Base-by-base conservation (phyloP, 2,329 filamentous ascomycete genomes). In the Pseudogymnoascus pannorum region DNA sequence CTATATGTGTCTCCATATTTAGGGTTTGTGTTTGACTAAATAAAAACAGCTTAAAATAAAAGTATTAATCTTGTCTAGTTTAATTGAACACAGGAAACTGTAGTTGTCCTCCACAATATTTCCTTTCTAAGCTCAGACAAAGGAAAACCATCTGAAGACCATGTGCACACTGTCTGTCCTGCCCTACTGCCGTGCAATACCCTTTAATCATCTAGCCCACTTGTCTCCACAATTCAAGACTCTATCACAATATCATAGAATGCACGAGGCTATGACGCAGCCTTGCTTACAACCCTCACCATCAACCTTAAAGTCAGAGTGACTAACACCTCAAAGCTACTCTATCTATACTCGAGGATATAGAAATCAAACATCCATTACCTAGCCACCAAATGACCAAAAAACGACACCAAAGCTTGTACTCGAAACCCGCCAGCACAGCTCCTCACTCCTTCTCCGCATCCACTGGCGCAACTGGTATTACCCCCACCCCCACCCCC, bases 341-440 rank as follows among this genome's bases (percentile, higher is more conserved):
- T 7, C n/a, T 51, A 51, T 5, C 5, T 20, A 54, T 54, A 18
- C 26, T 54, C 48, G n/a, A 54, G n/a, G n/a, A 18, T 12, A 31
- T 31, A 54, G 8, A 29, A 29, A 31, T 7, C 4, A 5, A 54
- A 11, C 7, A 51, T 31, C 8, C n/a, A 54, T 31, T 14, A 31
- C 31, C 48, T 18, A 14, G 48, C 14, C n/a, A 54, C 44, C 48
- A 54, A 54, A 87, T 87, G 84, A 82, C 84, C 74, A 87, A 86
- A 77, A 87, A 86, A 79, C 78, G 82, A 73, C 79, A 81, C 61
- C 76, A 79, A 66, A 68, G 73, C 68, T 77, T 76, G 69, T 83
- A 81, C 68, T 82, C 83, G 66, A 87, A 86, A 72, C 83, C 83
- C 66, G 79, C 75, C 68, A 80, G 79, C 64, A 81, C 82, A 67